A percentile compares a stretch with the other conserved stretches of the same genome.
phyloP scores from a whole-genome alignment of 805 yeast genomes.

The Candida pseudoglaebosa region DNA sequence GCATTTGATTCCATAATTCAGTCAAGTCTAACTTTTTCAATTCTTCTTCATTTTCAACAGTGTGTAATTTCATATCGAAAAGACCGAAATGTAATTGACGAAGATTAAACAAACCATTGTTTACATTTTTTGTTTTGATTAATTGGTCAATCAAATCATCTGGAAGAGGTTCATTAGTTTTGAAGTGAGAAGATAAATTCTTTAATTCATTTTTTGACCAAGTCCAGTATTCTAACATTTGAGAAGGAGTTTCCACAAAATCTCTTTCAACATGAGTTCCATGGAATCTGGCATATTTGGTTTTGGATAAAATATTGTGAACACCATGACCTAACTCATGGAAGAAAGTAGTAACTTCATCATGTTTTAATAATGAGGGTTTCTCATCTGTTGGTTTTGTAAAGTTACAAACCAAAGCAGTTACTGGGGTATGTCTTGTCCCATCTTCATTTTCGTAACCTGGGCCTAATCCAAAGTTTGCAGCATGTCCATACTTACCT shows the following conservation, averaged over 20 bases:
- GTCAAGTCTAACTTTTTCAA: slow-evolving; percentile 46
- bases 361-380: slow-evolving; percentile 73
- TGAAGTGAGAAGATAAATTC: slow-evolving; percentile 62
- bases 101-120: slow-evolving; percentile 65
- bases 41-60: slow-evolving; percentile 32
- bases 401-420: slow-evolving; percentile 81
- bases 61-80: slow-evolving; percentile 73
- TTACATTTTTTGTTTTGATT: slow-evolving; percentile 66
- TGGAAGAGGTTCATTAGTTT: slow-evolving; percentile 53
- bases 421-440: slow-evolving; percentile 57
- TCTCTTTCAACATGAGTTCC: slow-evolving; percentile 81
- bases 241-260: slow-evolving; percentile 90
- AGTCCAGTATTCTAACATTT: slow-evolving; percentile 84
- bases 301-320: slow-evolving; percentile 68
- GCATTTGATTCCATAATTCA: slow-evolving; percentile 59
- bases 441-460: slow-evolving; percentile 53
- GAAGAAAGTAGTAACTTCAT: slow-evolving; percentile 79
- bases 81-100: slow-evolving; percentile 77
- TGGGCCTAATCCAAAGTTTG: slow-evolving; percentile 66
- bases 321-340: slow-evolving; percentile 91
- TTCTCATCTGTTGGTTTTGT: slow-evolving; percentile 66
- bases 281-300: slow-evolving; percentile 62
- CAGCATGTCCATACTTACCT: slow-evolving; percentile 88
- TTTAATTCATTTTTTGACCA: slow-evolving; percentile 66
- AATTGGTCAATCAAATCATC: slow-evolving; percentile 56